Evolutionary conservation across 306 rosid species (phyloP).

Genomic region (Argentina anserina): DNA sequence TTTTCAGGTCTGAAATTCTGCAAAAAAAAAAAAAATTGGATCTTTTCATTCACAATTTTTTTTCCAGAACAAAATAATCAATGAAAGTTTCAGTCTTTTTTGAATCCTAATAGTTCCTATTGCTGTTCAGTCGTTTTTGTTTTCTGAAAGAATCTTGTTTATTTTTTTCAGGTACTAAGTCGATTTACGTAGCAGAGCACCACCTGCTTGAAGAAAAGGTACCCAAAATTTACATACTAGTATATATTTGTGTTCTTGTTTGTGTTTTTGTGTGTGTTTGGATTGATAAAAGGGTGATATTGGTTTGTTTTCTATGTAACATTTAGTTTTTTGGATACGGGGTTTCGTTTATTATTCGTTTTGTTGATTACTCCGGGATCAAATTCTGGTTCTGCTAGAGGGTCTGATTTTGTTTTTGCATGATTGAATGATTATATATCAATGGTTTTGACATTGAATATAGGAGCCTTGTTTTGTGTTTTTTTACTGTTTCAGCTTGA

Average conservation of each 20-base stretch:
- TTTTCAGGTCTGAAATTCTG: conserved; percentile 9
- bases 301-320: neutral
- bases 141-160: conserved; percentile 16
- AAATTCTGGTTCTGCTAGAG: neutral
- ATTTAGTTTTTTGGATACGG: conserved; percentile 6
- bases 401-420: conserved; percentile 7
- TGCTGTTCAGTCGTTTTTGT: neutral
- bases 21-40: conserved; percentile 10
- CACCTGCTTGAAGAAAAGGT: conserved; percentile 22
- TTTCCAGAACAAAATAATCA: neutral
- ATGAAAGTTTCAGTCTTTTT: conserved; percentile 5
- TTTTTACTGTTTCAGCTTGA: neutral
- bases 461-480: neutral
- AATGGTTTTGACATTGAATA: neutral
- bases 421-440: neutral
- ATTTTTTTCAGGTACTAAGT: conserved; percentile 21
- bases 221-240: neutral
- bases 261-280: neutral
- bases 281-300: conserved; percentile 3
- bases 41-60: conserved; percentile 8
- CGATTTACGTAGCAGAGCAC: neutral
- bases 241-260: neutral
- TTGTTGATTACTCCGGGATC: neutral
- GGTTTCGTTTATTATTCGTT: neutral
- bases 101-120: too few species aligned